A percentile compares a stretch with the other conserved stretches of the same genome.
Evolutionary conservation across 2,329 filamentous ascomycete species (phyloP).

Genomic region (Penicillium decumbens): DNA sequence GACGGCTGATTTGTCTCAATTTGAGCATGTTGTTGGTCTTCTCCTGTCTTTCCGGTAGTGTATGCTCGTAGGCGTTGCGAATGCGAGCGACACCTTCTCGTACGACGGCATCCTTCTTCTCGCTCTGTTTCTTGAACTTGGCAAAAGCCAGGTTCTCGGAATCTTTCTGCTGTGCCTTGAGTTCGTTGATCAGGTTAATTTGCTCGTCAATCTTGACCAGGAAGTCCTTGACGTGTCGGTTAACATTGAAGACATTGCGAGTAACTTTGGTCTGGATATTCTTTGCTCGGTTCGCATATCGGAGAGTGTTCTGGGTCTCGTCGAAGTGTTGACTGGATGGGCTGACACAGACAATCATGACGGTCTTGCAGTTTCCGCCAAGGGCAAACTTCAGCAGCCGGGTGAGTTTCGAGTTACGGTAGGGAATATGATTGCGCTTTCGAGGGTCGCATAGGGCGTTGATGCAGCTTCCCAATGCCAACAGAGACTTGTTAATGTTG

Average conservation of each 20-base stretch:
- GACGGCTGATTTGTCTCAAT: slow-evolving; percentile 73
- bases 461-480: slow-evolving; percentile 94
- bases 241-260: slow-evolving; percentile 98
- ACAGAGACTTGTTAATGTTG: slow-evolving; percentile 98
- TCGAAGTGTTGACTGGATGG: slow-evolving; percentile 96
- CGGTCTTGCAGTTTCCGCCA: slow-evolving; percentile 95
- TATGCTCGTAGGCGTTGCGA: slow-evolving; percentile 77
- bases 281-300: slow-evolving; percentile 96
- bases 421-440: slow-evolving; percentile 90
- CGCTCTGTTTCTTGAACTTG: slow-evolving; percentile 86
- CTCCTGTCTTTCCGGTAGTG: slow-evolving; percentile 70
- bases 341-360: slow-evolving; percentile 99
- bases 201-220: slow-evolving; percentile 99
- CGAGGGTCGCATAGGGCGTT: slow-evolving; percentile 93
- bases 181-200: slow-evolving; percentile 91
- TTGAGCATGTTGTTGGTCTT: slow-evolving; percentile 76
- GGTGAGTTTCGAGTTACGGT: slow-evolving; percentile 95
- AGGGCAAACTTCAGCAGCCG: slow-evolving; percentile 93
- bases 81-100: slow-evolving; percentile 77
- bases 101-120: slow-evolving; percentile 71
- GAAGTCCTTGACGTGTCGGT: slow-evolving; percentile 98
- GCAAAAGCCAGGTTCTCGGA: slow-evolving; percentile 73
- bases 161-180: slow-evolving; percentile 88
- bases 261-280: slow-evolving; percentile 99
- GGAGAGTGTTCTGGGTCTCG: slow-evolving; percentile 94